phyloP scores from a whole-genome alignment of 192 early-diverging fungal genomes.

The Coemansia javaensis region DNA sequence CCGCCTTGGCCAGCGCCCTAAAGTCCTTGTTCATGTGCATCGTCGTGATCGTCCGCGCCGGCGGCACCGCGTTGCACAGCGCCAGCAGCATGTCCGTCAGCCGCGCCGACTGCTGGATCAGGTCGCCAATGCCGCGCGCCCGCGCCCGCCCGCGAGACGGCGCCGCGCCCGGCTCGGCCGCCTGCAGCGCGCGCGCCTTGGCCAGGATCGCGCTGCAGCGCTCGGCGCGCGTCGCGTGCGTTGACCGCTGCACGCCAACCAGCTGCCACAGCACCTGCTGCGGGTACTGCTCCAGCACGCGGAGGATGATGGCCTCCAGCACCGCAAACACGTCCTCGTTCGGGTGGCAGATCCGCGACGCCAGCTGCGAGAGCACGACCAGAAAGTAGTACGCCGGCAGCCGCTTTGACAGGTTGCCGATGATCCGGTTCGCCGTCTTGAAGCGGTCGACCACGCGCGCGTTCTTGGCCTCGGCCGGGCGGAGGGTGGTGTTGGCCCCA shows the following conservation, averaged over 20 bases:
- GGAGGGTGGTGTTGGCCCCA: constrained; percentile 41
- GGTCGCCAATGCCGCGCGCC: constrained; percentile 18
- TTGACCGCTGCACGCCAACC: constrained; percentile 66
- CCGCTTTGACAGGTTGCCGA: constrained; percentile 53
- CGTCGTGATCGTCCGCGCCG: constrained; percentile 52
- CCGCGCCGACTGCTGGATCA: constrained; percentile 56
- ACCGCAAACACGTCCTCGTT: constrained; percentile 61
- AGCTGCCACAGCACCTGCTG: constrained; percentile 88
- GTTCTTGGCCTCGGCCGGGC: constrained; percentile 34
- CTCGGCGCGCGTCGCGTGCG: constrained; percentile 55
- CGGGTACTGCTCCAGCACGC: constrained; percentile 67
- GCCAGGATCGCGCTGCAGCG: constrained; percentile 63
- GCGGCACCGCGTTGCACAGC: constrained; percentile 67
- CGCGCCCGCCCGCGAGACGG: constrained; percentile 2
- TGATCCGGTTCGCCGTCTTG: constrained; percentile 49
- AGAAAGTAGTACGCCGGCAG: constrained; percentile 70
- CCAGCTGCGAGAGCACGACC: constrained; percentile 78
- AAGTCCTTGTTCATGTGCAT: constrained; percentile 67
- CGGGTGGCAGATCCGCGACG: constrained; percentile 77
- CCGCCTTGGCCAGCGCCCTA: constrained; percentile 46
- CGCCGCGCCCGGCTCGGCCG: background rate
- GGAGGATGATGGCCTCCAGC: constrained; percentile 65
- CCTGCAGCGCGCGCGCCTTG: constrained; percentile 50
- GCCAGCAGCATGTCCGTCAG: constrained; percentile 72
- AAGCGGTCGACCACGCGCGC: constrained; percentile 44